These are phyloP conservation scores for Neonectria hederae DNA, from an alignment of 2,329 filamentous ascomycete species.

Conservation along the genomic window DNA sequence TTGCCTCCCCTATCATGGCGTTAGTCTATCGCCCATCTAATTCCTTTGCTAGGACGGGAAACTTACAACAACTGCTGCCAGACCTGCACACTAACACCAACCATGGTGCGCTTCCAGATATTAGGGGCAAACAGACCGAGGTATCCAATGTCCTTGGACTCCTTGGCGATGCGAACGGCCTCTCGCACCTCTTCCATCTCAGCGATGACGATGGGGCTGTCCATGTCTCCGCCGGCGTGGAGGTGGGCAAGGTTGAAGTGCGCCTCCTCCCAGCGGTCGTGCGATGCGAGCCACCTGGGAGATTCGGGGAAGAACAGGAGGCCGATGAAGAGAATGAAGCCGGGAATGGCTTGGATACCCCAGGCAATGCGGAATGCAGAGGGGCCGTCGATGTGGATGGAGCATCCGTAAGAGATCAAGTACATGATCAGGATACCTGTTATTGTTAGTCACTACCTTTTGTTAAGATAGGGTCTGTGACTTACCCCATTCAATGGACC, in stretches of 20 bases:
- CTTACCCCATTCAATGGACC: conserved; percentile 71
- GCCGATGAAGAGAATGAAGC: conserved; percentile 64
- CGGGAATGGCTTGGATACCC: conserved; percentile 71
- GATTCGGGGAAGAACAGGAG: conserved; percentile 70
- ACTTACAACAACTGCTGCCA: conserved; percentile 61
- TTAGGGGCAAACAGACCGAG: conserved; percentile 56
- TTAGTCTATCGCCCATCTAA: conserved; percentile 3
- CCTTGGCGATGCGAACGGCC: conserved; percentile 49
- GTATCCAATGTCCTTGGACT: conserved; percentile 51
- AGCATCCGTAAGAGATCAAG: conserved; percentile 72
- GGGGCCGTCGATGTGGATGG: conserved; percentile 60
- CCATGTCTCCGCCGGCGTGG: conserved; percentile 63
- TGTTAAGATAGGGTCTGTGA: rapidly evolving
- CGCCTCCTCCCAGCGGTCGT: conserved; percentile 68
- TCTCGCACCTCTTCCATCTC: conserved; percentile 65
- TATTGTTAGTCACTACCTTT: neutral
- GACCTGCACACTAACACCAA: conserved; percentile 61
- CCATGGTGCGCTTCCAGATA: conserved; percentile 61
- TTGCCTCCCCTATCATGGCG: conserved; percentile 54
- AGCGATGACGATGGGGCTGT: conserved; percentile 64
- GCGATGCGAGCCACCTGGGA: conserved; percentile 70
- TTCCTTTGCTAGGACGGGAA: neutral
- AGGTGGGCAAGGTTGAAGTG: conserved; percentile 63
- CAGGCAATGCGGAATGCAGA: conserved; percentile 71
- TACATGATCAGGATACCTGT: conserved; percentile 76